A percentile compares a stretch with the other conserved stretches of the same genome.
Evolutionary conservation across 2,329 filamentous ascomycete genomes (phyloP).

Genomic region (Akanthomyces dipterigenus): DNA sequence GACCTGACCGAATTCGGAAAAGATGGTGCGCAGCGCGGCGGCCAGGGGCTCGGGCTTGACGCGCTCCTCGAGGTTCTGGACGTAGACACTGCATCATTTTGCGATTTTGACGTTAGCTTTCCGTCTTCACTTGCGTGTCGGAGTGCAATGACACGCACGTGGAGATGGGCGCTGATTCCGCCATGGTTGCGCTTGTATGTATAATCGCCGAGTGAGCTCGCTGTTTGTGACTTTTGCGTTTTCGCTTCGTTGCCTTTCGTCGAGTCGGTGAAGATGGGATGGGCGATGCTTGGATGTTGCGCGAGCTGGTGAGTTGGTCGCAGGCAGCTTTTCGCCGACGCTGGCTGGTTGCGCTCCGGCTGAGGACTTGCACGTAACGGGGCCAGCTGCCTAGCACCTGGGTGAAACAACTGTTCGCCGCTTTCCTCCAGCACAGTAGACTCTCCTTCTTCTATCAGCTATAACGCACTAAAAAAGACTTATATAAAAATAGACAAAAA

Average conservation of each 20-base stretch:
- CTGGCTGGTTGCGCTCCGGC: background rate
- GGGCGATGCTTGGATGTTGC: background rate
- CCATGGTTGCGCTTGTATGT: conserved; percentile 21
- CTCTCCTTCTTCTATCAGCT: too few species aligned
- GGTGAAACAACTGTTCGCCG: too few species aligned
- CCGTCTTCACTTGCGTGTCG: conserved; percentile 42
- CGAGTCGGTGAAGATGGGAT: background rate
- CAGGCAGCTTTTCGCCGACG: background rate
- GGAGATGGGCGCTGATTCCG: conserved; percentile 44
- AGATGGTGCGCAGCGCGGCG: conserved; percentile 67
- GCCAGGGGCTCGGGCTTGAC: conserved; percentile 75
- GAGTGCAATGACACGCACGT: conserved; percentile 71
- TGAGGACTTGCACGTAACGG: conserved; percentile 5
- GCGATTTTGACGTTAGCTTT: conserved; percentile 26
- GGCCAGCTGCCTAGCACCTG: background rate
- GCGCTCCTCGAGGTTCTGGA: conserved; percentile 85
- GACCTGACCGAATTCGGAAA: conserved; percentile 81
- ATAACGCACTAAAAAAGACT: too few species aligned
- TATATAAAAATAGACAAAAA: too few species aligned
- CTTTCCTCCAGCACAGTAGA: too few species aligned
- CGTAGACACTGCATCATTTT: conserved; percentile 50
- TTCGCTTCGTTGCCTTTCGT: background rate
- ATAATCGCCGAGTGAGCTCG: background rate
- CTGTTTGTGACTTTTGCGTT: background rate
- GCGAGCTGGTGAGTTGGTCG: background rate